Percentiles rank a stretch among this genome's conserved stretches.
phyloP scores from a whole-genome alignment of 305 asterid genomes.

The Fraxinus nigra region DNA sequence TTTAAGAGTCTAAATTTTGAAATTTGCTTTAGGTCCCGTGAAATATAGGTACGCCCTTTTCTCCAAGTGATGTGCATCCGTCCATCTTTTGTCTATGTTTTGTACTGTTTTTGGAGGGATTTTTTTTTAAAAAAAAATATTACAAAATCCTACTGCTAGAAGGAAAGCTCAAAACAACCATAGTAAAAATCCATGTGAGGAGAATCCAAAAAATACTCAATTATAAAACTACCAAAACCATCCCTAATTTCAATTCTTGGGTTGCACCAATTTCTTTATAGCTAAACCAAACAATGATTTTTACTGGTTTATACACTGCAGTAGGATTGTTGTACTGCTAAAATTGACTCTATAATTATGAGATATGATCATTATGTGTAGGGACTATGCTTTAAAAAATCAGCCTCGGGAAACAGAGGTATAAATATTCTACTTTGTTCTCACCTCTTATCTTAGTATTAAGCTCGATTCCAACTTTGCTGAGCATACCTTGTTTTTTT shows the following conservation, averaged over 20 bases:
- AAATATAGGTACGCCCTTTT: too few relatives aligned
- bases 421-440: conserved; percentile 13
- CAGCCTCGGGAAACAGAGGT: conserved; percentile 95
- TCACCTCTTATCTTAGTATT: conserved; percentile 12
- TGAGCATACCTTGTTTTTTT: too few relatives aligned
- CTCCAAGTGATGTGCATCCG: too few relatives aligned
- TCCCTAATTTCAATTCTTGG: neutral
- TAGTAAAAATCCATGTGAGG: neutral
- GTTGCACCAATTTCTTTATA: neutral
- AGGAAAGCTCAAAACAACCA: neutral
- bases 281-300: neutral
- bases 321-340: neutral
- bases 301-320: neutral
- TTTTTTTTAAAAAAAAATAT: neutral
- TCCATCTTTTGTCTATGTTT: too few relatives aligned
- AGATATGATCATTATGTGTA: conserved; percentile 27
- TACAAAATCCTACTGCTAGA: neutral
- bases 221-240: neutral
- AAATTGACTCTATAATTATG: neutral
- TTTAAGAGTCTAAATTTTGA: too few relatives aligned
- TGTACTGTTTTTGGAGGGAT: too few relatives aligned
- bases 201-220: neutral
- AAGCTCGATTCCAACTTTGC: neutral
- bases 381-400: conserved; percentile 88
- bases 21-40: too few relatives aligned